Conservation (phyloP, 495 filamentous ascomycete genomes). For the Neurospora discreta region DNA sequence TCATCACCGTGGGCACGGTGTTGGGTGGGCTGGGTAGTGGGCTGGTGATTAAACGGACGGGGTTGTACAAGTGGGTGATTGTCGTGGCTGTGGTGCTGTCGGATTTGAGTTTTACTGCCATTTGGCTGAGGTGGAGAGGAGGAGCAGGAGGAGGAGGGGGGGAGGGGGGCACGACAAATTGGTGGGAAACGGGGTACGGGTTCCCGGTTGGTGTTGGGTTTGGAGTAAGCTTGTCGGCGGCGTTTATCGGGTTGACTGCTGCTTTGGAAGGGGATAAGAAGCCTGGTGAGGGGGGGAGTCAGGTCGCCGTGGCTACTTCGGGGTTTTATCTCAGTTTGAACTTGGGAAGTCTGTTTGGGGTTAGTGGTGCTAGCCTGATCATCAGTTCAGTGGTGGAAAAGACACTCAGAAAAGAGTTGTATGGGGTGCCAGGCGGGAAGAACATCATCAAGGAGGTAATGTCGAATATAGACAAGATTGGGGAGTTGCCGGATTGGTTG, state of each 20-base stretch:
- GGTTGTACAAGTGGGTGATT: slow-evolving; percentile 3
- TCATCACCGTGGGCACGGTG: slow-evolving; percentile 6
- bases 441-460: slow-evolving; percentile 3
- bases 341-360: slow-evolving; percentile 4
- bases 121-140: slow-evolving; percentile 3
- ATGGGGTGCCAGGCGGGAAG: background rate
- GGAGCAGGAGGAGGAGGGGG: background rate
- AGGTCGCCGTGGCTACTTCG: slow-evolving; percentile 6
- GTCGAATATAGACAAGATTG: slow-evolving; percentile 9
- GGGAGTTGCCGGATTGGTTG: slow-evolving; percentile 3
- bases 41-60: slow-evolving; percentile 6
- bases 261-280: background rate
- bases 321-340: slow-evolving; percentile 8
- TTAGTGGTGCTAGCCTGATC: slow-evolving; percentile 1
- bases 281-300: background rate
- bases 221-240: slow-evolving; percentile 6
- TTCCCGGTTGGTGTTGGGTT: slow-evolving; percentile 9
- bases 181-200: slow-evolving; percentile 6
- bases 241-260: slow-evolving; percentile 8
- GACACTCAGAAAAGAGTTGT: background rate
- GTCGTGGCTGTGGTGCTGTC: background rate
- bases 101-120: slow-evolving; percentile 2
- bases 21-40: slow-evolving; percentile 4
- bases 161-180: background rate
- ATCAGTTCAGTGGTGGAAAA: slow-evolving; percentile 3